Base-by-base conservation (phyloP, 257 asterid species). In the Nicotiana tabacum region DNA sequence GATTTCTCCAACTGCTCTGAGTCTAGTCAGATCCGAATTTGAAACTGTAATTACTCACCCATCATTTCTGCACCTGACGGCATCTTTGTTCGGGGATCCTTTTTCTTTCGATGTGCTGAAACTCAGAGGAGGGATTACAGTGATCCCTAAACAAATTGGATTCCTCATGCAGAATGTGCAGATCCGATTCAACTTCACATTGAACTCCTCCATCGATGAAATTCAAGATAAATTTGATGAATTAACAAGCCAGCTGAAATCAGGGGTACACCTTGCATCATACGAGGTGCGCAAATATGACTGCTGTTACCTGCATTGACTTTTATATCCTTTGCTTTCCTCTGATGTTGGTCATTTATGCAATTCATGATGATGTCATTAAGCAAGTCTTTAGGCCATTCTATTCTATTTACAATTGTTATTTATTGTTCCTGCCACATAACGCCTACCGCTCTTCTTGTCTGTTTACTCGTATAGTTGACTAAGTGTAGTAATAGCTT, bases 101-200 rank as follows among this genome's bases (percentile, higher is more conserved):
- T 90, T 78, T 82, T 86, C 91, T 2, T 96, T 96, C 35, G 94
- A 93, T 51, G 97, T 96, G 85, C 91, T 96, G 86, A 94, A 90
- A 88, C 93, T 94, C 87, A 89, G 82, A 80, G 99, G 98, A 66
- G 98, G 99, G 89, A 90, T 96, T 61, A 92, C 97, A 6, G 95
- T 86, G 62, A 93, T 89, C 84, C 99, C 99, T 27, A 90, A 80
- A 27, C 99, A 96, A 88, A 96, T 89, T 81, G 99, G 93, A 8
- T 96, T 90, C 84, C 93, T 92, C 53, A 79, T 91, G 92, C 98
- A 93, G 86, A 87, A 83, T 33, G 93, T 90, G 87, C 92, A 90
- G 89, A 89, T 96, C 85, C 89, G 85, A 66, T 96, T 96, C 97
- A 93, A 93, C 92, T 96, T 96, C 84, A 96, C 99, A 80, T 87